Evolutionary conservation across 164 flowering plant genomes (phyloP).

Genomic region (Amborella trichopoda): DNA sequence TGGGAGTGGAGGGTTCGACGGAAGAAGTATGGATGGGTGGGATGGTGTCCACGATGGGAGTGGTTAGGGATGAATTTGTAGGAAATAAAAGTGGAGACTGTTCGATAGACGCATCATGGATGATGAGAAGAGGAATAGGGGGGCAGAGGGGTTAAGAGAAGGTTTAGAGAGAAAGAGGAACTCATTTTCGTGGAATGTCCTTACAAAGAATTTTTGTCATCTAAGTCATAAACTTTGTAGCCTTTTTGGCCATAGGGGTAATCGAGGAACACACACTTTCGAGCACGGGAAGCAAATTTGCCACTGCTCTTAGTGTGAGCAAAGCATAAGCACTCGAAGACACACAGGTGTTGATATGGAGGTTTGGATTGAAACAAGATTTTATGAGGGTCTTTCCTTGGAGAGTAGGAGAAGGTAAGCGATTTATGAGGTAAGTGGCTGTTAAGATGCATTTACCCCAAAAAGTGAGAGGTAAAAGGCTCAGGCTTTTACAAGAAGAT

Average conservation of each 20-base stretch:
- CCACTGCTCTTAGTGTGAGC: background rate
- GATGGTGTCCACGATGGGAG: no score
- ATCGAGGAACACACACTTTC: background rate
- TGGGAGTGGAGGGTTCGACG: no score
- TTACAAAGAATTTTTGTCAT: background rate
- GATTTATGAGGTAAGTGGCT: constrained; percentile 1
- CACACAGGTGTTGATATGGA: background rate
- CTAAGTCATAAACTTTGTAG: background rate
- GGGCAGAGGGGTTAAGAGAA: background rate
- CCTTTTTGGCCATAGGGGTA: background rate
- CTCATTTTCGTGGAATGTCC: background rate
- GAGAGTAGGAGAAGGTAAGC: background rate
- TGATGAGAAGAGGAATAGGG: background rate
- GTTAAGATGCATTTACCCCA: constrained; percentile 1
- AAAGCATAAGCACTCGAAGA: background rate
- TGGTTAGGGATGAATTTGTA: background rate
- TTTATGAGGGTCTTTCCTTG: background rate
- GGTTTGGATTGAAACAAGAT: background rate
- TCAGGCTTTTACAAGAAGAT: background rate
- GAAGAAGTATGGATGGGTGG: no score
- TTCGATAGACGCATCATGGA: background rate
- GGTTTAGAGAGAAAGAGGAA: background rate
- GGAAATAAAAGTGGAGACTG: background rate
- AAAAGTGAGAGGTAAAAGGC: constrained; percentile 1
- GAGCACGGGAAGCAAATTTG: background rate